Conservation (phyloP, 148 eudicot genomes). For the Cornus controversa region DNA sequence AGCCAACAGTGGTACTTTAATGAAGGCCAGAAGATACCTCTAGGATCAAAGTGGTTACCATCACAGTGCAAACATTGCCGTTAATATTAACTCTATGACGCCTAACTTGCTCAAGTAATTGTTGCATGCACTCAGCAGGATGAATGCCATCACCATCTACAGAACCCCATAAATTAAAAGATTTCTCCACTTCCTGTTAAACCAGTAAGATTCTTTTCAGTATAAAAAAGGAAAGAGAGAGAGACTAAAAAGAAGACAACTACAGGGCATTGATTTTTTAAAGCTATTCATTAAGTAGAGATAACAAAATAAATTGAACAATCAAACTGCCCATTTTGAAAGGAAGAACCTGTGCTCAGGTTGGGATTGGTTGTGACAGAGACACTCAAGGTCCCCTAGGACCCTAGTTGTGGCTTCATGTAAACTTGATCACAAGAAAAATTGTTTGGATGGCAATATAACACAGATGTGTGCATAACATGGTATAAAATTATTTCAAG, state of each 20-base stretch:
- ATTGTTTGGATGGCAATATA: background rate
- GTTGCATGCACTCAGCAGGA: slow-evolving; percentile 86
- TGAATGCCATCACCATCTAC: slow-evolving; percentile 47
- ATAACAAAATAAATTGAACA: background rate
- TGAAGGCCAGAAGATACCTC: slow-evolving; percentile 47
- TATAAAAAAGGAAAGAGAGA: background rate
- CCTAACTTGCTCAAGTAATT: slow-evolving; percentile 75
- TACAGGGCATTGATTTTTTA: background rate
- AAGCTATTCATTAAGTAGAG: background rate
- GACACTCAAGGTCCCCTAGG: background rate
- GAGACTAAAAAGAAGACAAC: slow-evolving; percentile 1
- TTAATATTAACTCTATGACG: slow-evolving; percentile 76
- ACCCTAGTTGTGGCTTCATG: background rate
- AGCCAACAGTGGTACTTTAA: background rate
- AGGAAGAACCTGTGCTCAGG: background rate
- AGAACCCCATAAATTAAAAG: slow-evolving; percentile 57
- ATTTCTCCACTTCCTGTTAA: slow-evolving; percentile 64
- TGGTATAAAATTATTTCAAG: background rate
- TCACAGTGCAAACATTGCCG: slow-evolving; percentile 80
- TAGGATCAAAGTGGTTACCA: slow-evolving; percentile 77
- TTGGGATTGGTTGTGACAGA: background rate
- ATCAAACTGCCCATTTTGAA: background rate
- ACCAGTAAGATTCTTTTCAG: background rate
- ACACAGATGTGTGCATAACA: background rate
- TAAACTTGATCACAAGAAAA: background rate